Percentiles rank a stretch among this genome's conserved stretches.
These are phyloP conservation scores for Diaporthe sp. DNA, from an alignment of 2,329 filamentous ascomycete species.

Conservation along the genomic window DNA sequence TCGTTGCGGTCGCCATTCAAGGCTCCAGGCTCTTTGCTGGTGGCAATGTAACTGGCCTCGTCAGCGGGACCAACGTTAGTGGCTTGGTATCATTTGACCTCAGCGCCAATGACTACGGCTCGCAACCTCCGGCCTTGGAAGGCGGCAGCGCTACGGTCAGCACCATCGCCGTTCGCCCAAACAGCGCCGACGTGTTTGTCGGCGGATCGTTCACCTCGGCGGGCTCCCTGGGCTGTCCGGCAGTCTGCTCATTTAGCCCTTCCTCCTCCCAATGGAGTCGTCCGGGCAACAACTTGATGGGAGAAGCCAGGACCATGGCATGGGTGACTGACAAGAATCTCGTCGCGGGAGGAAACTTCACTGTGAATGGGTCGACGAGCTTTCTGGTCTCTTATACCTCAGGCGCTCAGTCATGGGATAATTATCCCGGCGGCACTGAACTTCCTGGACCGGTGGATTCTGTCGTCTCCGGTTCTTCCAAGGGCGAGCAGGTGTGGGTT, in stretches of 20 bases:
- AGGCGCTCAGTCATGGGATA: conserved; percentile 75
- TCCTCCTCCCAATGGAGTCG: conserved; percentile 82
- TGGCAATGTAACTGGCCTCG: conserved; percentile 80
- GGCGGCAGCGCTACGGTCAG: conserved; percentile 81
- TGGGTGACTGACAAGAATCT: conserved; percentile 83
- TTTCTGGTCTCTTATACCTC: conserved; percentile 82
- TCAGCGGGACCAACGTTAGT: conserved; percentile 73
- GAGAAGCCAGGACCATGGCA: conserved; percentile 78
- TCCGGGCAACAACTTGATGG: conserved; percentile 79
- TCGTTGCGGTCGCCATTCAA: conserved; percentile 78
- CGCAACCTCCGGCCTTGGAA: conserved; percentile 81
- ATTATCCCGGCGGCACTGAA: conserved; percentile 70
- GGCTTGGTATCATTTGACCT: conserved; percentile 89
- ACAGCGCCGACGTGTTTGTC: conserved; percentile 82
- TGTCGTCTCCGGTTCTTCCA: conserved; percentile 79
- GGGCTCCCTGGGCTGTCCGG: conserved; percentile 84
- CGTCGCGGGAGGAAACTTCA: conserved; percentile 83
- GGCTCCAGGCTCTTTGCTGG: conserved; percentile 83
- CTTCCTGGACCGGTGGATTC: conserved; percentile 87
- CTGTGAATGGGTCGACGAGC: conserved; percentile 73
- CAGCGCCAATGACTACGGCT: conserved; percentile 70
- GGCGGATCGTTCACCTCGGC: conserved; percentile 88
- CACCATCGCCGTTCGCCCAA: conserved; percentile 79
- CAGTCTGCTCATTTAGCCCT: conserved; percentile 84
- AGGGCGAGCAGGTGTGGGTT: conserved; percentile 84